These are phyloP conservation scores for Chiua sp. DNA, from an alignment of 1,284 basidiomycete genomes.

Conservation along the genomic window DNA sequence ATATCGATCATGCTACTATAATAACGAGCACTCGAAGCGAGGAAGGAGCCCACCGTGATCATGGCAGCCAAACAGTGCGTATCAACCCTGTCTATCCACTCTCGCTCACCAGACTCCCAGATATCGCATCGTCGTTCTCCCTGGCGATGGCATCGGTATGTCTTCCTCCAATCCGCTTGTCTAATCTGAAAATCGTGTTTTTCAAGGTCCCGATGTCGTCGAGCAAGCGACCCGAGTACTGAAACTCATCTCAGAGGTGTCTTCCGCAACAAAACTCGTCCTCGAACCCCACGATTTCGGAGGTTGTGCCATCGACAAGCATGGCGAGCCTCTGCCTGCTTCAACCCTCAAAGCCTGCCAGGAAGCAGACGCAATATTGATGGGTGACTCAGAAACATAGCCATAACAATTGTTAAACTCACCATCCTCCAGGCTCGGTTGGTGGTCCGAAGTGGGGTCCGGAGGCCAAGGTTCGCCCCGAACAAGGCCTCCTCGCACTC, in stretches of 20 bases:
- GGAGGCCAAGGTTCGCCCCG: conserved; percentile 90
- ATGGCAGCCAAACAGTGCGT: conserved; percentile 51
- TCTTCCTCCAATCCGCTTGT: neutral
- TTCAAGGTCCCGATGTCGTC: conserved; percentile 90
- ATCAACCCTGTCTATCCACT: conserved; percentile 8
- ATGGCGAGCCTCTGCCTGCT: conserved; percentile 85
- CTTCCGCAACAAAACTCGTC: conserved; percentile 70
- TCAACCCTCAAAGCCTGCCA: conserved; percentile 89
- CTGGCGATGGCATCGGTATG: conserved; percentile 96
- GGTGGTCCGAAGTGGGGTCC: conserved; percentile 99
- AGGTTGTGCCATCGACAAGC: conserved; percentile 90
- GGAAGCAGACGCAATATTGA: conserved; percentile 89
- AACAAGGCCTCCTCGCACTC: conserved; percentile 90
- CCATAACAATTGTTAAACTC: neutral
- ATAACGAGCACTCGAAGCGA: neutral
- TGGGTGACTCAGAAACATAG: conserved; percentile 62
- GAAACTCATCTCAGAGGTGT: conserved; percentile 70
- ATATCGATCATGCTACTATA: no score
- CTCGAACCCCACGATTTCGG: conserved; percentile 88
- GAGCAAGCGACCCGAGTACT: conserved; percentile 90
- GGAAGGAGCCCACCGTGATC: neutral
- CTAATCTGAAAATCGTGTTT: conserved; percentile 12
- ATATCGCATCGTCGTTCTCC: conserved; percentile 88
- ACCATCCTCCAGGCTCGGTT: conserved; percentile 73
- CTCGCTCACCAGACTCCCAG: conserved; percentile 43